Evolutionary conservation across 495 filamentous ascomycete genomes (phyloP), one percentile per base, ranked within the genome.

Genomic region (Cercophora newfieldiana): DNA sequence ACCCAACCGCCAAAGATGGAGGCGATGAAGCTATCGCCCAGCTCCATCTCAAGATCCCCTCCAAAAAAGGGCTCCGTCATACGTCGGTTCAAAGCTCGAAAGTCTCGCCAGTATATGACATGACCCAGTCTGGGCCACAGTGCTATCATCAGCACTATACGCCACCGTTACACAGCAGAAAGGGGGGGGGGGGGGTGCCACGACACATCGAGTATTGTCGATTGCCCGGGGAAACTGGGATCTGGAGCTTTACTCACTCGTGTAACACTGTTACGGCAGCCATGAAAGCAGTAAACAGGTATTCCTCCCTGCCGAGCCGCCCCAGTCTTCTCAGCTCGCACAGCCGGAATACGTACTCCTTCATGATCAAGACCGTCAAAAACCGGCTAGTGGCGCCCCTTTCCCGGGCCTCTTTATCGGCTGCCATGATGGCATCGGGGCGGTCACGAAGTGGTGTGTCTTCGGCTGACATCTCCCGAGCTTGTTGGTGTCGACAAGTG

Each of bases 31-130:
- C 73, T 77, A 47, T 80, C 75, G 24, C 77, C 78, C 14, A 80
- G 70, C 61, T 80, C 78, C 77, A 79, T 80, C 55, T 80, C 73
- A 4, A 80, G 67, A 44, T 79, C 77, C 4, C 64, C 69, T 19
- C 77, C 78, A 60, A 77, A 80, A 63, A 71, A 80, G 0, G 78
- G 78, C 58, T 80, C 78, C 5, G 65, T 71, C 44, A 80, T 64
- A 21, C 69, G 66, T 22, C 63, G 57, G 44, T 72, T 77, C 12
- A 74, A 59, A 18, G 77, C 70, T 1, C 78, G 73, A 8, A 71
- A 65, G 58, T 80, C 73, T 59, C 69, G 69, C 78, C 78, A 78
- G 70, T 80, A 80, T 26, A 74, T 64, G 14, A 68, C 77, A 55
- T 80, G 78, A 0, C 75, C 78, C 12, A 79, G 68, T 63, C 76